Evolutionary conservation across 345 rosid genomes (phyloP).

Genomic region (Acer negundo): DNA sequence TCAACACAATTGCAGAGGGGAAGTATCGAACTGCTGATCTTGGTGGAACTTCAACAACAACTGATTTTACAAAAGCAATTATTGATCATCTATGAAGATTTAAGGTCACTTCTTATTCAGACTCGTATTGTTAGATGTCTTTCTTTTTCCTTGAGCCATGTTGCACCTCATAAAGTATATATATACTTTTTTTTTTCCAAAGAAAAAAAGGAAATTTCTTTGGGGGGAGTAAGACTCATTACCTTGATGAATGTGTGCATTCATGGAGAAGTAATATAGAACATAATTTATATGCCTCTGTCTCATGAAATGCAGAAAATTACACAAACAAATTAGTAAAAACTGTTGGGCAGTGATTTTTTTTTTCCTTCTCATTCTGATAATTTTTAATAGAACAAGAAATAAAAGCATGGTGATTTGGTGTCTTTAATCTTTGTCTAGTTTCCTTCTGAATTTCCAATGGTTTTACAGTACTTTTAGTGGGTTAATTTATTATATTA

Average conservation of each 20-base stretch:
- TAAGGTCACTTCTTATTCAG: slow-evolving; percentile 23
- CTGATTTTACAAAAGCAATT: slow-evolving; percentile 89
- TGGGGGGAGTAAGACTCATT: not conserved
- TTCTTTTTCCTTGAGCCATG: not conserved
- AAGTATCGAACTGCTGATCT: slow-evolving; percentile 92
- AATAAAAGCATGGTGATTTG: no score
- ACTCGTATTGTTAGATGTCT: slow-evolving; percentile 6
- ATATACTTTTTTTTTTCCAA: no score
- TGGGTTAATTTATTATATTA: no score
- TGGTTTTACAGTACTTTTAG: no score
- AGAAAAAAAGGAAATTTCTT: not conserved
- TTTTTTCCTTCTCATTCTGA: no score
- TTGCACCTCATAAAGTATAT: no score
- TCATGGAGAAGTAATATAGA: not conserved
- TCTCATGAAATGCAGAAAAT: no score
- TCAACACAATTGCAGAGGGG: slow-evolving; percentile 84
- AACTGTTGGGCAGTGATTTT: not conserved
- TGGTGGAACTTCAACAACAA: slow-evolving; percentile 73
- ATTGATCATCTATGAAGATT: slow-evolving; percentile 73
- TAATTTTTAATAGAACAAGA: no score
- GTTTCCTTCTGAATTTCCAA: no score
- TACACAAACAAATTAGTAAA: not conserved
- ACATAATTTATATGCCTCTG: not conserved
- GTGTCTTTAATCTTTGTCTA: no score
- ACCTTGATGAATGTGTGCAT: not conserved